Percentiles rank a stretch among this genome's conserved stretches.
Conservation (phyloP, 768 basidiomycete species). For the Kwoniella botswanensis region DNA sequence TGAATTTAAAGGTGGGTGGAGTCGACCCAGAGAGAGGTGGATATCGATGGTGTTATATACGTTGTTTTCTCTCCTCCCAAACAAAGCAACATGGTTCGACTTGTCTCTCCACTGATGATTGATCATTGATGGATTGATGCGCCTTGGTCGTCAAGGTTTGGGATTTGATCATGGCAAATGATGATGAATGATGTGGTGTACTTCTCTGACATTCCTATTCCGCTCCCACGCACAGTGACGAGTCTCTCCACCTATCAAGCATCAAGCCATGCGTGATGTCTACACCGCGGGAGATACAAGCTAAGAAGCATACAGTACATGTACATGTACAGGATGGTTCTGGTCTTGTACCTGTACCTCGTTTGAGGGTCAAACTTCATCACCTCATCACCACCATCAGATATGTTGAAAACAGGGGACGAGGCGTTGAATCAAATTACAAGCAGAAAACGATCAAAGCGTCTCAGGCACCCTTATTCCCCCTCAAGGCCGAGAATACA, state of each 20-base stretch:
- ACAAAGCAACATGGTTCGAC: background rate
- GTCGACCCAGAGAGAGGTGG: background rate
- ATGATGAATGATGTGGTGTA: background rate
- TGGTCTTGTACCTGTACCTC: constrained; percentile 3
- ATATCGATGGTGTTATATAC: background rate
- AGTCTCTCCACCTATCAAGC: background rate
- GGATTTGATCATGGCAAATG: background rate
- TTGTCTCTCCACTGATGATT: background rate
- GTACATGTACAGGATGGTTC: background rate
- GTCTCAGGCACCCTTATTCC: background rate
- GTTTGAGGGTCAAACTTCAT: background rate
- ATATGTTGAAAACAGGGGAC: background rate
- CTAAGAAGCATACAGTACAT: background rate
- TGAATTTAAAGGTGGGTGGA: background rate
- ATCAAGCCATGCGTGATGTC: background rate
- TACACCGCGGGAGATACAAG: background rate
- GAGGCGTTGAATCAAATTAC: background rate
- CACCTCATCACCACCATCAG: background rate
- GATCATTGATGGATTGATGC: background rate
- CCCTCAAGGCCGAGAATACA: background rate
- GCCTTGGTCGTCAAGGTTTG: background rate
- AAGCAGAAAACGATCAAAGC: background rate
- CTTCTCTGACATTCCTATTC: background rate
- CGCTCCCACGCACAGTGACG: background rate
- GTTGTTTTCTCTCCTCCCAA: background rate